These are phyloP conservation scores for Xylaria intraflava DNA, from an alignment of 495 filamentous ascomycete genomes.

Conservation along the genomic window DNA sequence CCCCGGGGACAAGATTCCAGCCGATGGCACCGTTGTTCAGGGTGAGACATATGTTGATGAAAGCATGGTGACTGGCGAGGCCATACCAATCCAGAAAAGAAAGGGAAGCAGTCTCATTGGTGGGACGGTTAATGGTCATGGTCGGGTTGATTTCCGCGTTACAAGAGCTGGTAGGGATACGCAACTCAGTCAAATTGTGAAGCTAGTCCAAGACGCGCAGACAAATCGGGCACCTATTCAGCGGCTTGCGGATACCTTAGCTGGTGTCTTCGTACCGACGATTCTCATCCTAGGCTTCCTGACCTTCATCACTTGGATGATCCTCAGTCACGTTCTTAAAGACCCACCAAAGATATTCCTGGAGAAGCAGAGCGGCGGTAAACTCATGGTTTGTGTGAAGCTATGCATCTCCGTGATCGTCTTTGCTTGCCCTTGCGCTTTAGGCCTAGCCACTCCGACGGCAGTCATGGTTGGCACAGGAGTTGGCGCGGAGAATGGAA, in stretches of 20 bases:
- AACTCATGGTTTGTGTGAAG: conserved; percentile 93
- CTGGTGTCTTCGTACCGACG: conserved; percentile 88
- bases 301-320: conserved; percentile 92
- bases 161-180: conserved; percentile 91
- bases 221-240: conserved; percentile 94
- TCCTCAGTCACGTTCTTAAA: conserved; percentile 75
- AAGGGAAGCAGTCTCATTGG: conserved; percentile 77
- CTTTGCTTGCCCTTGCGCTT: conserved; percentile 93
- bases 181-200: conserved; percentile 95
- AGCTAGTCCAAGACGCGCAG: conserved; percentile 92
- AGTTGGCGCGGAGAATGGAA: conserved; percentile 92
- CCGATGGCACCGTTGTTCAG: conserved; percentile 78
- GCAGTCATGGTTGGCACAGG: conserved; percentile 99
- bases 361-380: conserved; percentile 73
- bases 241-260: conserved; percentile 81
- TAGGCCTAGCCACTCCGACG: conserved; percentile 90
- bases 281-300: conserved; percentile 77
- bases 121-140: conserved; percentile 94
- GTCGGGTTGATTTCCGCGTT: conserved; percentile 86
- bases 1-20: conserved; percentile 94
- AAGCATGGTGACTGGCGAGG: conserved; percentile 97
- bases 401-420: conserved; percentile 98
- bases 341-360: conserved; percentile 85
- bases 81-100: conserved; percentile 83
- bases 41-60: conserved; percentile 95